Conservation (phyloP, 495 filamentous ascomycete genomes). For the Penicillium mononematosum region DNA sequence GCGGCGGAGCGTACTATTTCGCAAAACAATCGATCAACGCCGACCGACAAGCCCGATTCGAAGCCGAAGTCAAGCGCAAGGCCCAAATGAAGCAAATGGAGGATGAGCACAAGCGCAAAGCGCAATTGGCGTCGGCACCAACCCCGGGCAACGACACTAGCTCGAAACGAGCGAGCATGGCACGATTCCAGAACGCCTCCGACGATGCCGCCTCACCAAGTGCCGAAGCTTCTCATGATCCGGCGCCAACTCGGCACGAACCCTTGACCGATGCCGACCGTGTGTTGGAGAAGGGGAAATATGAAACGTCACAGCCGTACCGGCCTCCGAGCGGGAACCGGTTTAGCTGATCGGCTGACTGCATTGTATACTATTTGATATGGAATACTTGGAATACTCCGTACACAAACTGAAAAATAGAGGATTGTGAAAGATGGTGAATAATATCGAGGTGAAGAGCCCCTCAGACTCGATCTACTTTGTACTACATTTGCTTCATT, state of each 20-base stretch:
- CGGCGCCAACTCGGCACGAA: constrained; percentile 81
- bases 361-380: constrained; percentile 20
- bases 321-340: constrained; percentile 77
- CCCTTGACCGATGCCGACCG: constrained; percentile 68
- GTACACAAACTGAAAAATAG: constrained; percentile 1
- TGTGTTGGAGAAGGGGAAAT: constrained; percentile 82
- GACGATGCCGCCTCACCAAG: constrained; percentile 74
- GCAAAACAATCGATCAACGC: constrained; percentile 93
- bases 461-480: not conserved
- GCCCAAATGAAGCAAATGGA: constrained; percentile 60
- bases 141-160: constrained; percentile 29
- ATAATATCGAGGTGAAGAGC: not conserved
- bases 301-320: constrained; percentile 75
- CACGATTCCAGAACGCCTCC: constrained; percentile 34
- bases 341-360: constrained; percentile 54
- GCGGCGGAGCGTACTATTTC: constrained; percentile 93
- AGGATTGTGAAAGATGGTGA: not conserved
- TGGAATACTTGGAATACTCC: not conserved
- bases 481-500: not conserved
- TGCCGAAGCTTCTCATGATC: constrained; percentile 74
- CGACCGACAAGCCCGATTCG: constrained; percentile 70
- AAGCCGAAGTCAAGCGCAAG: constrained; percentile 64
- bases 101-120: constrained; percentile 44
- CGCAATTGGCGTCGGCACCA: constrained; percentile 16
- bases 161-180: constrained; percentile 38